phyloP scores from a whole-genome alignment of 2,329 filamentous ascomycete species.

The Monascus ruber region DNA sequence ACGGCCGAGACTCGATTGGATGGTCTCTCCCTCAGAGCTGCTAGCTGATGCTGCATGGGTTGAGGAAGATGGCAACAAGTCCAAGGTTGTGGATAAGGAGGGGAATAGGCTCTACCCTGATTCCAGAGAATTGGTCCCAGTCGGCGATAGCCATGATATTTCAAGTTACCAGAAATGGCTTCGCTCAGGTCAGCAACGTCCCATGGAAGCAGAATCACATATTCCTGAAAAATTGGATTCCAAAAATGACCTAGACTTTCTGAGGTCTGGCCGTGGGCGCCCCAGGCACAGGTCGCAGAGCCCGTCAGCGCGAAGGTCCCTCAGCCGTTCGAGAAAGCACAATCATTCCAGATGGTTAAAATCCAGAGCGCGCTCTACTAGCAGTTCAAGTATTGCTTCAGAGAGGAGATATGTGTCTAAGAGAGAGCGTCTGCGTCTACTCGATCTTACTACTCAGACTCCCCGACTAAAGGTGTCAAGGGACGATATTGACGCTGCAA shows the following conservation, averaged over 20 bases:
- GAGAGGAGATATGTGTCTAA: slow-evolving; percentile 13
- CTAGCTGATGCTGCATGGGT: slow-evolving; percentile 87
- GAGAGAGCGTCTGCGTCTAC: too few species aligned
- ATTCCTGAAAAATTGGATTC: slow-evolving; percentile 23
- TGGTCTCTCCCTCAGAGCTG: slow-evolving; percentile 69
- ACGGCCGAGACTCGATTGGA: slow-evolving; percentile 74
- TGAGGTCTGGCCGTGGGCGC: slow-evolving; percentile 44
- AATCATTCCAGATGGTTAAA: slow-evolving; percentile 43
- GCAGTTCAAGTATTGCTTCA: slow-evolving; percentile 47
- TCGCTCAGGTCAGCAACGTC: slow-evolving; percentile 5
- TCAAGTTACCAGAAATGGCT: slow-evolving; percentile 3
- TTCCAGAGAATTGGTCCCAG: slow-evolving; percentile 11
- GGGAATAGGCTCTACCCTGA: slow-evolving; percentile 56
- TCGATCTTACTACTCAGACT: not conserved
- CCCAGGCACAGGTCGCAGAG: slow-evolving; percentile 51
- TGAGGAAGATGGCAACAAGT: slow-evolving; percentile 69
- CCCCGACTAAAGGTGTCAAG: not conserved
- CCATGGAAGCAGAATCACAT: too few species aligned
- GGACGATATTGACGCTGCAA: too few species aligned
- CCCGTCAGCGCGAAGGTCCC: slow-evolving; percentile 23
- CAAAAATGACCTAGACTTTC: slow-evolving; percentile 31
- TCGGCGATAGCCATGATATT: slow-evolving; percentile 6
- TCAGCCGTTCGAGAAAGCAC: slow-evolving; percentile 31
- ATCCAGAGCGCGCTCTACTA: slow-evolving; percentile 41
- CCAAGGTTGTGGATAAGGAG: slow-evolving; percentile 66